Evolutionary conservation across 1,284 basidiomycete genomes (phyloP).

Genomic region (Sparassis latifolia): DNA sequence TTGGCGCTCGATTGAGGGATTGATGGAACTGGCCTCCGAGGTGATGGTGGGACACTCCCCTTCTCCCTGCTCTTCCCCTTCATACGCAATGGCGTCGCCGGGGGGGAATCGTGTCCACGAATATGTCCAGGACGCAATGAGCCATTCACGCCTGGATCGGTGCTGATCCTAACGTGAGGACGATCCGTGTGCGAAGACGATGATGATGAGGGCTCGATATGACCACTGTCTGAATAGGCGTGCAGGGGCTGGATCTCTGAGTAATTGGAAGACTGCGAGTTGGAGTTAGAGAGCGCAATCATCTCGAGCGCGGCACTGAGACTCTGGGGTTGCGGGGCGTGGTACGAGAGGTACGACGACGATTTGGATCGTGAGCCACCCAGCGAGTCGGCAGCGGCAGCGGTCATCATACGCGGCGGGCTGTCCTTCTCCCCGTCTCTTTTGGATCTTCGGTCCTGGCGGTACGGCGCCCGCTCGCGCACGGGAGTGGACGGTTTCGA

Average conservation of each 20-base stretch:
- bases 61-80: conserved; percentile 14
- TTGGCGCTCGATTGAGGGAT: conserved; percentile 10
- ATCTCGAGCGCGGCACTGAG: conserved; percentile 35
- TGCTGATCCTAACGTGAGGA: conserved; percentile 16
- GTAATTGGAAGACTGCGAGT: conserved; percentile 14
- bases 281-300: conserved; percentile 18
- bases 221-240: conserved; percentile 2
- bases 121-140: neutral
- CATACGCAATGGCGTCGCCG: conserved; percentile 13
- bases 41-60: conserved; percentile 12
- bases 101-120: conserved; percentile 4
- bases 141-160: conserved; percentile 9
- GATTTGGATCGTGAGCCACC: conserved; percentile 39
- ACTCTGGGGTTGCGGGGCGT: conserved; percentile 30
- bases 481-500: conserved; percentile 14
- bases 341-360: conserved; percentile 33
- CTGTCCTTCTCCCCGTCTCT: conserved; percentile 22
- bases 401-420: conserved; percentile 14
- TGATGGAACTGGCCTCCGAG: conserved; percentile 9
- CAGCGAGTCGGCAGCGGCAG: conserved; percentile 23
- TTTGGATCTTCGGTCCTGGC: conserved; percentile 6
- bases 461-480: neutral
- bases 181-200: conserved; percentile 11
- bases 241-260: too few species aligned
- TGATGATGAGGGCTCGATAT: neutral